phyloP scores from a whole-genome alignment of 192 early-diverging fungal genomes.

The Entomortierella lignicola region DNA sequence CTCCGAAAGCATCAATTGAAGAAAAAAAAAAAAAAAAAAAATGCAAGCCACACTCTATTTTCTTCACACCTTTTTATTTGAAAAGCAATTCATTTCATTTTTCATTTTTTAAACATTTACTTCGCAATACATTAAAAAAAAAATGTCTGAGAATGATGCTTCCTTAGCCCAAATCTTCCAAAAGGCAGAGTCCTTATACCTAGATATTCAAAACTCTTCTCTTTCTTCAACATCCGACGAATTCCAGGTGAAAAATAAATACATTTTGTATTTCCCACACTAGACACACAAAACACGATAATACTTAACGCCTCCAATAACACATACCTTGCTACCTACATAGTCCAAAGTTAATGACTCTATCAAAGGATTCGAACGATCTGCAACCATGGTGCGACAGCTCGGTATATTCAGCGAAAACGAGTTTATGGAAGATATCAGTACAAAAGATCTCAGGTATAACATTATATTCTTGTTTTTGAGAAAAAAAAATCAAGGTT shows the following conservation, averaged over 20 bases:
- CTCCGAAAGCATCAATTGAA: neutral
- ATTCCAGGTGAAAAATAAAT: slow-evolving; percentile 26
- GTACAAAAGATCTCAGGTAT: slow-evolving; percentile 79
- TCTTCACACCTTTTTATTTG: neutral
- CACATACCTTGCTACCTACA: slow-evolving; percentile 6
- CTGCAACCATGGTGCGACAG: slow-evolving; percentile 60
- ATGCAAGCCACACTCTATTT: neutral
- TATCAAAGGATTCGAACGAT: slow-evolving; percentile 58
- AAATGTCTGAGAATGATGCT: slow-evolving; percentile 40
- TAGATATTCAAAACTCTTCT: slow-evolving; percentile 36
- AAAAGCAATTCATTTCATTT: too few species aligned
- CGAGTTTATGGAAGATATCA: slow-evolving; percentile 90
- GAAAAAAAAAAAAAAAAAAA: neutral
- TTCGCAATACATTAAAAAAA: too few species aligned
- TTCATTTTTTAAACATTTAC: too few species aligned
- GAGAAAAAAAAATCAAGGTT: neutral
- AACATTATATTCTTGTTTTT: neutral
- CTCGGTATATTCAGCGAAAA: slow-evolving; percentile 87
- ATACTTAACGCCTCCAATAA: too few species aligned
- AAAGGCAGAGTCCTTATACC: slow-evolving; percentile 33
- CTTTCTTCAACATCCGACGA: slow-evolving; percentile 46
- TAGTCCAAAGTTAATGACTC: slow-evolving; percentile 64
- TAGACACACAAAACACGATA: too few species aligned
- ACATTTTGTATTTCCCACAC: neutral
- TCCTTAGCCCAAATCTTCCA: slow-evolving; percentile 45